Percentiles rank a stretch among this genome's conserved stretches.
phyloP scores from a whole-genome alignment of 305 asterid genomes.

The Ilex paraguariensis region DNA sequence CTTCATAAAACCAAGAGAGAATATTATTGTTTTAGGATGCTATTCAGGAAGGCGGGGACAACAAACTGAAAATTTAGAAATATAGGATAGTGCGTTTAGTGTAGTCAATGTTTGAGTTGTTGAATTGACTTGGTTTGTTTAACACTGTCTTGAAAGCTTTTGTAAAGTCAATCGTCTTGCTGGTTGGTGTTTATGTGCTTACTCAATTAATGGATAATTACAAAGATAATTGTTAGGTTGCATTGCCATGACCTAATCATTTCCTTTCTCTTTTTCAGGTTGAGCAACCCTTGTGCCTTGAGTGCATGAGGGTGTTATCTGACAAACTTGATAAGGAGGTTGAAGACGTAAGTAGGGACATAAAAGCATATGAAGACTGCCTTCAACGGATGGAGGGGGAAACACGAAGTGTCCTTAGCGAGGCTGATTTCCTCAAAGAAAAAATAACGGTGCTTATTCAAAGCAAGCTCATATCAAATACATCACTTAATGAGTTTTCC shows the following conservation, averaged over 20 bases:
- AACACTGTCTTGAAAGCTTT: too few relatives aligned
- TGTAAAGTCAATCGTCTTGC: too few relatives aligned
- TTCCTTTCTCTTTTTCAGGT: slow-evolving; percentile 36
- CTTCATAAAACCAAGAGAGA: too few relatives aligned
- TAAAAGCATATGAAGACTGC: slow-evolving; percentile 84
- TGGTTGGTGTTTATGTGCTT: too few relatives aligned
- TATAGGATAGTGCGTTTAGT: too few relatives aligned
- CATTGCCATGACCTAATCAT: slow-evolving; percentile 3
- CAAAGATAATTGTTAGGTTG: neutral
- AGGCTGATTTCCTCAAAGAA: slow-evolving; percentile 91
- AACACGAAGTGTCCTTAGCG: slow-evolving; percentile 72
- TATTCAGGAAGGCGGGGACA: too few relatives aligned
- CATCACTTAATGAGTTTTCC: slow-evolving; percentile 9
- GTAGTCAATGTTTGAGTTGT: too few relatives aligned
- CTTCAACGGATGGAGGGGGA: slow-evolving; percentile 93
- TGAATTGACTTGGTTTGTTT: too few relatives aligned
- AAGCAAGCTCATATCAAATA: neutral
- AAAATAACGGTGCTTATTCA: slow-evolving; percentile 64
- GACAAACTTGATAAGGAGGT: slow-evolving; percentile 98
- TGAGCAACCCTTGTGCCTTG: slow-evolving; percentile 95
- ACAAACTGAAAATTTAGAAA: too few relatives aligned
- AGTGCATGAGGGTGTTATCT: slow-evolving; percentile 92
- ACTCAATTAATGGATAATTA: neutral
- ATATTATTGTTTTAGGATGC: too few relatives aligned
- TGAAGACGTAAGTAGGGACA: slow-evolving; percentile 85